Conservation (phyloP, 371 early-diverging fungal species). For the Actinomucor elegans region DNA sequence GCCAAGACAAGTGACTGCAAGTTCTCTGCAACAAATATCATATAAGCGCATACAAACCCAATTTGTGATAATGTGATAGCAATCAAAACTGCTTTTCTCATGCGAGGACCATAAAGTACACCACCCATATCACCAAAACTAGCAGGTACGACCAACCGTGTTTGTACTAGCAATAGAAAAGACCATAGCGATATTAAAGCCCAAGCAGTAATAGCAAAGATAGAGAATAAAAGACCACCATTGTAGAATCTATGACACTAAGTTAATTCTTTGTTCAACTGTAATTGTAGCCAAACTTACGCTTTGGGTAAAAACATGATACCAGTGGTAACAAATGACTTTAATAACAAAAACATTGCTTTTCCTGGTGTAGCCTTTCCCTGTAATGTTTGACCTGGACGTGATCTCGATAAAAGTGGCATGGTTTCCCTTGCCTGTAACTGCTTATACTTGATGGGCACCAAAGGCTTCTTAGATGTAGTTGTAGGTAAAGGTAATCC, state of each 20-base stretch:
- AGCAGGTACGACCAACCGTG: constrained; percentile 56
- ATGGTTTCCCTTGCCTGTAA: constrained; percentile 48
- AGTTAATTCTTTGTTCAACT: background rate
- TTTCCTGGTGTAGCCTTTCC: constrained; percentile 78
- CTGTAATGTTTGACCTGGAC: constrained; percentile 52
- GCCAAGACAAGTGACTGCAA: constrained; percentile 68
- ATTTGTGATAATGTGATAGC: constrained; percentile 84
- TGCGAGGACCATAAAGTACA: constrained; percentile 70
- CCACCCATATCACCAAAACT: constrained; percentile 74
- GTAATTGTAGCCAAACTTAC: constrained; percentile 30
- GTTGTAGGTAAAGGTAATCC: constrained; percentile 3
- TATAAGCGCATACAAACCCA: constrained; percentile 87
- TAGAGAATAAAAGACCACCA: constrained; percentile 67
- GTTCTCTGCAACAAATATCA: constrained; percentile 86
- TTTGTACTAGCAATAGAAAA: constrained; percentile 63
- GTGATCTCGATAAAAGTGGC: constrained; percentile 57
- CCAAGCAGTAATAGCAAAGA: constrained; percentile 51
- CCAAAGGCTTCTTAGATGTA: background rate
- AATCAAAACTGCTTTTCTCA: constrained; percentile 71
- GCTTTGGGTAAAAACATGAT: constrained; percentile 82
- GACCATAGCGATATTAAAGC: constrained; percentile 62
- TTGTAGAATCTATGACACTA: constrained; percentile 57
- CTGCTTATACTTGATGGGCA: constrained; percentile 37
- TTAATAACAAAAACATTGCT: constrained; percentile 81
- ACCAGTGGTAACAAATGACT: constrained; percentile 89